phyloP scores from a whole-genome alignment of 140 eudicot species.

The Cichorium intybus region DNA sequence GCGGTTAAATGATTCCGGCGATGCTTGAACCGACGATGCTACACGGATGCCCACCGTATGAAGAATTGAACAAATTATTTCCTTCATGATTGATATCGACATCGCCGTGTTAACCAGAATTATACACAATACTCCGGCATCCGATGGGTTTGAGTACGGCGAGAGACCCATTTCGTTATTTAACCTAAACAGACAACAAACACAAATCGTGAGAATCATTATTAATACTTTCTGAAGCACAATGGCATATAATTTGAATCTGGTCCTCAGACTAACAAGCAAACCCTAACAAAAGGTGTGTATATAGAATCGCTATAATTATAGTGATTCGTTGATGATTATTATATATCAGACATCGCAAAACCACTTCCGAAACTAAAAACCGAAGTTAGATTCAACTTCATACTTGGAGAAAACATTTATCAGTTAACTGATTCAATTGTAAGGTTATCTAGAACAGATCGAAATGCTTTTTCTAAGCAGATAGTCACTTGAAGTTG shows the following conservation, averaged over 20 bases:
- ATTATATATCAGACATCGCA: neutral
- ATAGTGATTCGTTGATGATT: neutral
- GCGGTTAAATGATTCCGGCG: constrained; percentile 33
- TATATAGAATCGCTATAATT: neutral
- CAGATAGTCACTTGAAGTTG: neutral
- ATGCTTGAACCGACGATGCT: constrained; percentile 35
- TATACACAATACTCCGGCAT: constrained; percentile 70
- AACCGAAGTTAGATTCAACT: neutral
- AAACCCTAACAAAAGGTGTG: constrained; percentile 1
- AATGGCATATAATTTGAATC: neutral
- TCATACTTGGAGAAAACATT: neutral
- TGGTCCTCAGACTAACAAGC: constrained; percentile 4
- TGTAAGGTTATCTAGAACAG: neutral
- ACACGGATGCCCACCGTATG: constrained; percentile 53
- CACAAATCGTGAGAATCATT: neutral
- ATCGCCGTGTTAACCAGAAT: constrained; percentile 72
- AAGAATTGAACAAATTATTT: constrained; percentile 50
- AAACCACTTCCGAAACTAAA: neutral
- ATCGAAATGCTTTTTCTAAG: neutral
- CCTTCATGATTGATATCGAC: constrained; percentile 58
- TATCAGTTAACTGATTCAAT: neutral
- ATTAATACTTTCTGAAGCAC: no score
- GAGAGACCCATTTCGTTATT: constrained; percentile 63
- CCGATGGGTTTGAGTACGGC: constrained; percentile 62
- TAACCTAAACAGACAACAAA: constrained; percentile 21